Base-by-base conservation (phyloP, 1,284 basidiomycete genomes). In the Sphaerobolus stellatus region DNA sequence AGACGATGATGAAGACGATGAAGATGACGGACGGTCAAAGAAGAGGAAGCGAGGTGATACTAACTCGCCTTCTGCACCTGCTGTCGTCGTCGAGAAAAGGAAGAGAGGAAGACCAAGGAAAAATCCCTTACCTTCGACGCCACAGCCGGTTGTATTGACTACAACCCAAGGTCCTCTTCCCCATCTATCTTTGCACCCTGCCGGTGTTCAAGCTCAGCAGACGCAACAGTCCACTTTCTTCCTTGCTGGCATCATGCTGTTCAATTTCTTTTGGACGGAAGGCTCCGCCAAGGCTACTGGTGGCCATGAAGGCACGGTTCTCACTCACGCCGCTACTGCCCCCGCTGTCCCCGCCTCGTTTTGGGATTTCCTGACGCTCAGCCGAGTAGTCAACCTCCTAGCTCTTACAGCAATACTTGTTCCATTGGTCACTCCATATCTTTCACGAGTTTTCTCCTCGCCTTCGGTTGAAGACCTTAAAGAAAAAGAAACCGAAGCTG, bases 21-120 rank as follows among this genome's bases (percentile, higher is more conserved):
- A 71, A 2, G 82, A 79, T 22, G 77, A 74, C 0, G 79, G 30
- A 16, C 85, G 76, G 77, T 78, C 29, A 64, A 69, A 74, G 1
- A 87, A 80, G 67, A 62, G 76, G 5, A 54, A 56, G 24, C 71
- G 70, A 71, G 77, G 76, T 59, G 72, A 69, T 49, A 72, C 71
- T 11, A 30, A 52, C 18, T 25, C 48, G 61, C 58, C 64, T 5
- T 58, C 62, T 31, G 63, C 64, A 51, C 65, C 73, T 5, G 62
- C 75, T 24, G 60, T 70, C 13, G 58, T 68, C 1, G 58, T 53
- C 33, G 88, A 88, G 72, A 91, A 90, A 72, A 77, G 89, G 60
- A 91, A 91, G 72, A 77, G 89, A n/a, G 88, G 88, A 4, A 72
- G 89, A 27, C 88, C 89, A 33, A 75, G 82, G 58, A 85, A 85